A percentile compares a stretch with the other conserved stretches of the same genome.
phyloP scores from a whole-genome alignment of 148 eudicot species.

The Vaccinium myrtillus region DNA sequence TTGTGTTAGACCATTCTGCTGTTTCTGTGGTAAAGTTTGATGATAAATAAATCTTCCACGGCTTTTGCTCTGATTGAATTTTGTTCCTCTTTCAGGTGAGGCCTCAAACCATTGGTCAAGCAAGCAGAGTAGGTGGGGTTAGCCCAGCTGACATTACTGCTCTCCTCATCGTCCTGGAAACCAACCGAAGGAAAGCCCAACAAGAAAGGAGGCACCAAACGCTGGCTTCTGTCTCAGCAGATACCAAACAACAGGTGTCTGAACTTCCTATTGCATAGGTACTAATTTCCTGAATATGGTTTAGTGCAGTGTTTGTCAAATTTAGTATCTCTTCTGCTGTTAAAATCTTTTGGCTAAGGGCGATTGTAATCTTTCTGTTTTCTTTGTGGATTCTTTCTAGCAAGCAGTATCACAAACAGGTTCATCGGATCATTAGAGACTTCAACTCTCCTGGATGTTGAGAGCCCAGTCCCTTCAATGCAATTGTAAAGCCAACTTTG shows the following conservation, averaged over 20 bases:
- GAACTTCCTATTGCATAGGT: conserved; percentile 34
- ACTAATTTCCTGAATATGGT: conserved; percentile 15
- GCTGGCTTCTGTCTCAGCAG: conserved; percentile 39
- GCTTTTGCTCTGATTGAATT: not conserved
- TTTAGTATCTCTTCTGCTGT: not conserved
- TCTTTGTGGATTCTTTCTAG: not conserved
- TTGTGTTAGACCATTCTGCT: not conserved
- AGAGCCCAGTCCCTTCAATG: not conserved
- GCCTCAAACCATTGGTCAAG: conserved; percentile 97
- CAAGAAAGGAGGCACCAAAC: conserved; percentile 46
- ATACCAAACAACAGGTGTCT: conserved; percentile 39
- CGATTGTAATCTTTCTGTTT: not conserved
- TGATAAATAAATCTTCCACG: not conserved
- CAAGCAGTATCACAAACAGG: not conserved
- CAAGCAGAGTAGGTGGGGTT: conserved; percentile 94
- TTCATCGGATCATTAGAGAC: not conserved
- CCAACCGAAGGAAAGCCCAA: conserved; percentile 63
- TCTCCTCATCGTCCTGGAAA: conserved; percentile 77
- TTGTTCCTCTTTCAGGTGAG: conserved; percentile 50
- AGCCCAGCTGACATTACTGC: conserved; percentile 96
- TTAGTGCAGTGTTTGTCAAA: not conserved
- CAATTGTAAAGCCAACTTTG: not conserved
- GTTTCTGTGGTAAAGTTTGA: not conserved
- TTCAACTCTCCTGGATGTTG: not conserved
- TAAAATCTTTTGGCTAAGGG: not conserved